Evolutionary conservation across 768 basidiomycete genomes (phyloP).

Genomic region (Rhodotorula sphaerocarpa): DNA sequence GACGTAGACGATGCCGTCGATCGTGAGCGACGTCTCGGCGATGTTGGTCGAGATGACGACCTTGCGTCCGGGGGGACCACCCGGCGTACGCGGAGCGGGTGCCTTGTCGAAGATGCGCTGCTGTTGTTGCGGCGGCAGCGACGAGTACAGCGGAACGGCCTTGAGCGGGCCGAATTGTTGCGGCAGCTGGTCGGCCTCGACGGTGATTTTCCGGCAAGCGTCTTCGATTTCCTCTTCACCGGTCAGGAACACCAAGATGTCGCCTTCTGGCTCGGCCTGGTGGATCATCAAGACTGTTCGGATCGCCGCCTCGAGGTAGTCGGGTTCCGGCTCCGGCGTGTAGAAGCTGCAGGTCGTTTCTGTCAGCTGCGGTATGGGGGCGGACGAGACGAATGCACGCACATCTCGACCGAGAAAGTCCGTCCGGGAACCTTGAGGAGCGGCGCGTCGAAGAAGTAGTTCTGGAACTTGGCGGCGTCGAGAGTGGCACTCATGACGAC

Average conservation of each 20-base stretch:
- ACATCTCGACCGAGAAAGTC: conserved; percentile 87
- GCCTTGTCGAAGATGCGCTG: conserved; percentile 92
- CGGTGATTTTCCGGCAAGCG: conserved; percentile 82
- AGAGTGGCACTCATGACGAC: conserved; percentile 98
- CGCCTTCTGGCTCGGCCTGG: conserved; percentile 84
- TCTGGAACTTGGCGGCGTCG: conserved; percentile 91
- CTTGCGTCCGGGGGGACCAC: conserved; percentile 80
- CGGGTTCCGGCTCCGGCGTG: conserved; percentile 81
- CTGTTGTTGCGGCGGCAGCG: conserved; percentile 85
- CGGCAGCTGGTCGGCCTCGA: conserved; percentile 76
- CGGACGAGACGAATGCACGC: conserved; percentile 43
- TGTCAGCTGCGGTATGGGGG: too few relatives aligned
- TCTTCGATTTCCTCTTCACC: conserved; percentile 99
- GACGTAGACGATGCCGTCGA: conserved; percentile 99
- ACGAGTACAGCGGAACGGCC: conserved; percentile 91
- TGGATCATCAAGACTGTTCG: conserved; percentile 96
- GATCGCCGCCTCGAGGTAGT: conserved; percentile 95
- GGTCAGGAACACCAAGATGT: conserved; percentile 87
- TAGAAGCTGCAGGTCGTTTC: conserved; percentile 51
- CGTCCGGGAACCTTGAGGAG: conserved; percentile 58
- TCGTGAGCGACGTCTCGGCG: conserved; percentile 93
- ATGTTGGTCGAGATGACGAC: conserved; percentile 94
- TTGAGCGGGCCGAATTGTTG: conserved; percentile 72
- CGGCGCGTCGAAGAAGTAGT: conserved; percentile 63
- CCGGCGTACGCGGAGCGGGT: conserved; percentile 55